Base-by-base conservation (phyloP, 345 rosid genomes). In the Noccaea caerulescens region DNA sequence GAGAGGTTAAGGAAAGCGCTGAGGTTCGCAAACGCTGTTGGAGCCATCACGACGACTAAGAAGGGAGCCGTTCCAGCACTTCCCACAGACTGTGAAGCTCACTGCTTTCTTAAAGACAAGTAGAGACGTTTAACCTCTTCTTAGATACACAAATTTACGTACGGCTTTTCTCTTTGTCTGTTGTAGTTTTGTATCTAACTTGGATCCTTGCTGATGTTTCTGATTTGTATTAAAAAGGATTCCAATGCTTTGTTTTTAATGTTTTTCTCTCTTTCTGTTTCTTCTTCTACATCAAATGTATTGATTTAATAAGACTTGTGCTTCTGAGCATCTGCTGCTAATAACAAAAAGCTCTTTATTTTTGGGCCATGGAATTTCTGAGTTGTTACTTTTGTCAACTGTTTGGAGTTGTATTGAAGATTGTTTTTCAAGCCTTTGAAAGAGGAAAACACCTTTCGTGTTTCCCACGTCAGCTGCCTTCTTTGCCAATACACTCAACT, bases 51-150 rank as follows among this genome's bases (percentile, higher is more conserved):
- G 1, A 94, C 99, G 1, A 92, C 92, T 68, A 88, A 89, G 55
- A 92, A 92, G 67, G 99, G 99, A 57, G 99, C 99, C 34, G 92
- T 94, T 58, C 98, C 96, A 8, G 97, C 98, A 58, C 97, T 94
- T 33, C 99, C 98, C 1, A 47, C 81, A 0, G 66, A 77, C 45
- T 12, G 76, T 4, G 97, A 85, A 30, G 96, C 58, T 71, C 86
- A 76, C 47, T n/a, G 58, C 65, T 76, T 86, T 54, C 58, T 88
- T 51, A 69, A 83, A 9, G 80, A 76, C 75, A 63, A 63, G 4
- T 36, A 69, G 63, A 77, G 10, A 33, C 47, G 23, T 32, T 13
- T 47, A 14, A 49, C n/a, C 20, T 41, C 52, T 67, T 5, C 52
- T 67, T 5, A n/a, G 59, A 5, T 20, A 9, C 44, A 25, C 25